Base-by-base conservation (phyloP, 805 yeast genomes). In the Suhomyces sp. region DNA sequence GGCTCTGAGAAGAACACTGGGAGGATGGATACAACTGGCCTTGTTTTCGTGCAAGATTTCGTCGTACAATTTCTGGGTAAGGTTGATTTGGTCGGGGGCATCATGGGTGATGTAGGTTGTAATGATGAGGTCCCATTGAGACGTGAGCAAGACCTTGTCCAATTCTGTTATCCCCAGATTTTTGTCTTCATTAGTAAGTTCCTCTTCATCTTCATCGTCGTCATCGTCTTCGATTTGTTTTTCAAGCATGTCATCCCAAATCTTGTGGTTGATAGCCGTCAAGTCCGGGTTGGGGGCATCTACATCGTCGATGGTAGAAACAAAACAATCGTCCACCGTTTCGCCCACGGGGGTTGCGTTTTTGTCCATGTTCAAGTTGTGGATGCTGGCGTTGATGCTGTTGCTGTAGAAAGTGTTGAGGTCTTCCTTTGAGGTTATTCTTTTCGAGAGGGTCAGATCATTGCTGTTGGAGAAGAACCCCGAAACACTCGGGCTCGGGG, bases 61-160 rank as follows among this genome's bases (percentile, higher is more conserved):
- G 11, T 58, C 50, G 40, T 53, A 59, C 3, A 72, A 55, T 6
- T 60, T 57, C 39, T 60, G 49, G 0, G 79, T 70, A 16, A 77
- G 43, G 50, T 76, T 77, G 39, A 77, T 63, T 49, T 77, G 79
- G 25, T 58, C 60, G 2, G 69, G 66, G 1, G 81, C 60, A 36
- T 72, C 63, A 10, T 57, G 59, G 9, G 44, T 38, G 25, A 77
- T 63, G 47, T 65, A 76, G n/a, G 47, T 53, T 15, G 47, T 40
- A 12, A 77, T 51, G 26, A 77, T 67, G 34, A 47, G 40, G 15
- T 51, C 42, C 65, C 74, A 71, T 41, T 68, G 68, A 15, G 51
- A 40, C 10, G 27, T 18, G 12, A 52, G 36, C 27, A 45, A 26
- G 18, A 29, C 27, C 6, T 23, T 20, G 24, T 39, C 34, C 14